Conservation (phyloP, 306 rosid genomes). For the Canavalia gladiata region DNA sequence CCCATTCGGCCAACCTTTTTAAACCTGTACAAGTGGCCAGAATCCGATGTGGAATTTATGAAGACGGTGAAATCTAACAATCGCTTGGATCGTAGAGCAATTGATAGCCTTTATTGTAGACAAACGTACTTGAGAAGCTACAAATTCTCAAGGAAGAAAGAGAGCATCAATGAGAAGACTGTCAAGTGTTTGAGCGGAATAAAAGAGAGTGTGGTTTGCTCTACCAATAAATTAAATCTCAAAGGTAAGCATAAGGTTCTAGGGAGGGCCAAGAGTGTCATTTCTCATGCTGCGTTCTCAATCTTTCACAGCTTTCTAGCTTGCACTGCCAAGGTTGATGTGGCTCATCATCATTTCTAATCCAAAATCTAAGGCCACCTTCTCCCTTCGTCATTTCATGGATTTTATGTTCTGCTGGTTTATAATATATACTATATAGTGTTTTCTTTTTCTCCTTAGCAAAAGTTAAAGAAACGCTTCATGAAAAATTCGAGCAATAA, state of each 20-base stretch:
- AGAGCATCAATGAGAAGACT: constrained; percentile 48
- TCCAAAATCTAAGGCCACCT: background rate
- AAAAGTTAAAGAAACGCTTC: background rate
- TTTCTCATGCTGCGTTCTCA: constrained; percentile 46
- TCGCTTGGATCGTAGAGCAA: background rate
- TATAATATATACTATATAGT: background rate
- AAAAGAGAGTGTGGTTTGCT: constrained; percentile 33
- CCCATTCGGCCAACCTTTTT: constrained; percentile 52
- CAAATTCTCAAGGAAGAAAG: constrained; percentile 65
- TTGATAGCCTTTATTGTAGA: constrained; percentile 59
- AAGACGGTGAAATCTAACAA: constrained; percentile 44
- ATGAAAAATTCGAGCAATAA: background rate
- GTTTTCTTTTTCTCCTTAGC: background rate
- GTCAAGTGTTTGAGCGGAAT: constrained; percentile 48
- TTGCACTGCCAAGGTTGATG: constrained; percentile 52
- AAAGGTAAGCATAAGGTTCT: constrained; percentile 41
- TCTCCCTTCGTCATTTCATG: background rate
- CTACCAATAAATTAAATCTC: background rate
- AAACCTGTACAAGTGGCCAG: constrained; percentile 68
- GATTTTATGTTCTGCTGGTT: background rate
- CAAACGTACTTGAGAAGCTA: constrained; percentile 70
- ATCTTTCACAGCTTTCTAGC: constrained; percentile 51
- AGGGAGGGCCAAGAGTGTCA: constrained; percentile 48
- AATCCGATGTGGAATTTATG: constrained; percentile 65
- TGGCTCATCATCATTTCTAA: constrained; percentile 45